A percentile compares a stretch with the other conserved stretches of the same genome.
Conservation (phyloP, 2,329 filamentous ascomycete species). For the Chaetomium sp. region DNA sequence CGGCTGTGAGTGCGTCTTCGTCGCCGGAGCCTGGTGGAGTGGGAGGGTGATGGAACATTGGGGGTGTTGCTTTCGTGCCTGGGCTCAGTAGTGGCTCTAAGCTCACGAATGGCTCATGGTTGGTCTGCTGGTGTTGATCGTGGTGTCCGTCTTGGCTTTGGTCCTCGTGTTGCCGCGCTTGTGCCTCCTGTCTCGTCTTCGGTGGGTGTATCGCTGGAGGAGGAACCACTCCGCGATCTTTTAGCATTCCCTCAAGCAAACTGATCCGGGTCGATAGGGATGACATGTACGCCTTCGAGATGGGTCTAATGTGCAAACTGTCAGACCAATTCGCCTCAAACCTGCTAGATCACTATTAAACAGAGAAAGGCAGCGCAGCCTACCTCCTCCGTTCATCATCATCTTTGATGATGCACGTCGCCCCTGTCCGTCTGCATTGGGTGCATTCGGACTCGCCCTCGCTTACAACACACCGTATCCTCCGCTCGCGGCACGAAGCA, state of each 20-base stretch:
- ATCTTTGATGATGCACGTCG: constrained; percentile 50
- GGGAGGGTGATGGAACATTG: constrained; percentile 21
- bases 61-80: constrained; percentile 1
- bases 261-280: constrained; percentile 49
- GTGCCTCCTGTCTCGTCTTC: constrained; percentile 40
- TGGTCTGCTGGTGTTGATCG: not conserved
- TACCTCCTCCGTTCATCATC: constrained; percentile 51
- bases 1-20: constrained; percentile 28
- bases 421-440: constrained; percentile 45
- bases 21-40: constrained; percentile 27
- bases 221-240: constrained; percentile 42
- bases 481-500: constrained; percentile 44
- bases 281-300: constrained; percentile 53
- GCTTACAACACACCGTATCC: constrained; percentile 47
- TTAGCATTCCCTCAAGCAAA: constrained; percentile 45
- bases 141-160: constrained; percentile 6
- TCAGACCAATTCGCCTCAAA: not conserved
- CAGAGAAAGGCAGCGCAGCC: constrained; percentile 13
- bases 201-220: constrained; percentile 48
- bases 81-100: constrained; percentile 1
- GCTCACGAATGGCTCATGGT: not conserved
- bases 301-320: constrained; percentile 38
- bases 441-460: constrained; percentile 44
- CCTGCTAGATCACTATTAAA: too few relatives aligned
- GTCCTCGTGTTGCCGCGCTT: constrained; percentile 28